Evolutionary conservation across 805 yeast species (phyloP).

Genomic region (Kodamaea kakaduensis): DNA sequence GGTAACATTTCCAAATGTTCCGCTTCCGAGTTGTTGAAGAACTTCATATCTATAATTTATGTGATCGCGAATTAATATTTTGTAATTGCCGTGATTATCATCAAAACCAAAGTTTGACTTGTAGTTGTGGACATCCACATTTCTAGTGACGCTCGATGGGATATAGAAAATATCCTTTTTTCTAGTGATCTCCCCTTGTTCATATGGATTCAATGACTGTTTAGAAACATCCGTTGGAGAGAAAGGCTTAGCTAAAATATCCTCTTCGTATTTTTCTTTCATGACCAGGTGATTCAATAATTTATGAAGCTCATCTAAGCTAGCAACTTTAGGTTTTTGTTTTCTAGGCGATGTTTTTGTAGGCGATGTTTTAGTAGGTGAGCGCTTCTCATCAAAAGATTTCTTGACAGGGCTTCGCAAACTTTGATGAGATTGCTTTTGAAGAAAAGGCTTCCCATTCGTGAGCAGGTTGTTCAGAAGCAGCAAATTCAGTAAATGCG

Average conservation of each 20-base stretch:
- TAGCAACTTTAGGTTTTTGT: too few species aligned
- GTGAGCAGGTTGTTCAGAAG: too few species aligned
- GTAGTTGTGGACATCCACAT: conserved; percentile 35
- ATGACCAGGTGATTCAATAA: too few species aligned
- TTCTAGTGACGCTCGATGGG: conserved; percentile 31
- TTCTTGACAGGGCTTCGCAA: too few species aligned
- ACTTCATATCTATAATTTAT: conserved; percentile 72
- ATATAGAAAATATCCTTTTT: conserved; percentile 47
- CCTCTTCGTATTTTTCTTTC: background rate
- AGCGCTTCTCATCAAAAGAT: too few species aligned
- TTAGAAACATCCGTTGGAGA: conserved; percentile 7
- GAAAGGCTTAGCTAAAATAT: background rate
- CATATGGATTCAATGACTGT: conserved; percentile 45
- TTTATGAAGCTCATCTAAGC: too few species aligned
- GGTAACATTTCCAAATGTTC: conserved; percentile 79
- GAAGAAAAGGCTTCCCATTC: too few species aligned
- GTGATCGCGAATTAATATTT: conserved; percentile 58
- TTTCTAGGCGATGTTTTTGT: too few species aligned
- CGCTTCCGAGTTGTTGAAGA: conserved; percentile 58
- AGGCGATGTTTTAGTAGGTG: too few species aligned
- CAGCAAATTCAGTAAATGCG: too few species aligned
- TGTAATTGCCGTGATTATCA: conserved; percentile 62
- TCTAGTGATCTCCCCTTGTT: conserved; percentile 56
- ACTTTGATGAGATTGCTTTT: too few species aligned
- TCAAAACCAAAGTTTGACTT: conserved; percentile 66